Conservation (phyloP, 495 filamentous ascomycete species). For the Rusavskia elegans region DNA sequence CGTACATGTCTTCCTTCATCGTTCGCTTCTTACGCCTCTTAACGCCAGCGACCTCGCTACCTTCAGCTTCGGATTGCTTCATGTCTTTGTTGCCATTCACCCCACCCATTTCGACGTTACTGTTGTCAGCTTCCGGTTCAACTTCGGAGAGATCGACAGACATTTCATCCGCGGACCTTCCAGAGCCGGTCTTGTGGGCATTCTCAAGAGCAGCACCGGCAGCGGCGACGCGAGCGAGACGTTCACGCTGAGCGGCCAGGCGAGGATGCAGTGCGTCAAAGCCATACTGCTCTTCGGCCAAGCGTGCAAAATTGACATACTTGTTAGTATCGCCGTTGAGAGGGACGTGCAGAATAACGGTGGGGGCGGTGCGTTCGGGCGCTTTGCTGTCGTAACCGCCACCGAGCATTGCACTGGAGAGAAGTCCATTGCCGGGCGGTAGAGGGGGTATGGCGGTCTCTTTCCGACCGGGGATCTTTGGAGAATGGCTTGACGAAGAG, state of each 20-base stretch:
- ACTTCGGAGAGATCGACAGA: constrained; percentile 39
- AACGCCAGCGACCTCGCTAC: constrained; percentile 32
- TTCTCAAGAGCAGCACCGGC: constrained; percentile 69
- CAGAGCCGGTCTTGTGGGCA: constrained; percentile 28
- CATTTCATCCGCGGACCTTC: constrained; percentile 38
- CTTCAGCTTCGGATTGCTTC: constrained; percentile 17
- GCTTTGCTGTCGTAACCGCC: constrained; percentile 23
- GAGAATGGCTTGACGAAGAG: constrained; percentile 41
- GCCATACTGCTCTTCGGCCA: constrained; percentile 86
- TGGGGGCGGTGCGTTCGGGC: constrained; percentile 47
- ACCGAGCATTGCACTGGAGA: constrained; percentile 46
- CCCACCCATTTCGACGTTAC: constrained; percentile 63
- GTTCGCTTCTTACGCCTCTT: constrained; percentile 59
- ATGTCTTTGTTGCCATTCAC: constrained; percentile 31
- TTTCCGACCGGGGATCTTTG: constrained; percentile 38
- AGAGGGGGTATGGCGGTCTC: constrained; percentile 33
- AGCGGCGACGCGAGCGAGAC: constrained; percentile 66
- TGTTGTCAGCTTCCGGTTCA: constrained; percentile 47
- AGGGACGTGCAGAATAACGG: constrained; percentile 70
- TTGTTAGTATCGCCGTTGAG: constrained; percentile 68
- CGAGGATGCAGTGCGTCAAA: constrained; percentile 87
- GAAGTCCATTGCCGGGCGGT: constrained; percentile 50
- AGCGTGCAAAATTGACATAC: constrained; percentile 85
- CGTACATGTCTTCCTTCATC: constrained; percentile 89
- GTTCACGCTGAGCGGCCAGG: constrained; percentile 67